These are phyloP conservation scores for Kodamaea fungicola DNA, from an alignment of 1,139 yeast species.

Conservation along the genomic window DNA sequence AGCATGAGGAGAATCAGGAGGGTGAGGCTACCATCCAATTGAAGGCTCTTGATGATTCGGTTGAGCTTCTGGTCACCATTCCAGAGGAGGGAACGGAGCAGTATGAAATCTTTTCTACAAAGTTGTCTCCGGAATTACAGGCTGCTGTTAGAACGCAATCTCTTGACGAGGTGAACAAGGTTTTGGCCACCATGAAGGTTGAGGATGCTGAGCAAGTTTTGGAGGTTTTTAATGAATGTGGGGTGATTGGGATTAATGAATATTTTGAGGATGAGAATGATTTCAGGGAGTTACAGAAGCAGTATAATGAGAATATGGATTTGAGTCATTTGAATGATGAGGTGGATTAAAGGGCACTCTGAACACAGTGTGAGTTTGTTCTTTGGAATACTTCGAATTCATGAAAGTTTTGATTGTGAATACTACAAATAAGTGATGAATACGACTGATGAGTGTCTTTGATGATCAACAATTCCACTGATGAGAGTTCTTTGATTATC, in stretches of 20 bases:
- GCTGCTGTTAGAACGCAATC: conserved; percentile 69
- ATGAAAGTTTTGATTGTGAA: no score
- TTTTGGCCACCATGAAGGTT: conserved; percentile 71
- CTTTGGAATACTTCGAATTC: no score
- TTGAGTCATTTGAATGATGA: conserved; percentile 3
- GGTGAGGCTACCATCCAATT: conserved; percentile 83
- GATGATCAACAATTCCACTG: no score
- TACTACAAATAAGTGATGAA: no score
- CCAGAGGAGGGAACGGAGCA: conserved; percentile 58
- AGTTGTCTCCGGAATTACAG: conserved; percentile 64
- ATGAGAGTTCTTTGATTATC: no score
- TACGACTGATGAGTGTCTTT: no score
- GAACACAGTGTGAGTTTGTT: no score
- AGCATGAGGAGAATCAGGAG: conserved; percentile 32
- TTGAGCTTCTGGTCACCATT: conserved; percentile 67
- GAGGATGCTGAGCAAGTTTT: conserved; percentile 79
- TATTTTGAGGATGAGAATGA: conserved; percentile 26
- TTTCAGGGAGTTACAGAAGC: conserved; percentile 21
- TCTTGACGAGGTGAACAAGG: conserved; percentile 78
- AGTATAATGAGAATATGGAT: conserved; percentile 18
- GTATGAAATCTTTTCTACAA: conserved; percentile 48
- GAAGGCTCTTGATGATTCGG: conserved; percentile 80
- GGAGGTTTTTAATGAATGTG: conserved; percentile 73
- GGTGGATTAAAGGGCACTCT: no score
- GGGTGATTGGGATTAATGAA: conserved; percentile 69